A percentile compares a stretch with the other conserved stretches of the same genome.
These are phyloP conservation scores for Hymenotorrendiella dingleyae DNA, from an alignment of 2,329 filamentous ascomycete species.

Conservation along the genomic window DNA sequence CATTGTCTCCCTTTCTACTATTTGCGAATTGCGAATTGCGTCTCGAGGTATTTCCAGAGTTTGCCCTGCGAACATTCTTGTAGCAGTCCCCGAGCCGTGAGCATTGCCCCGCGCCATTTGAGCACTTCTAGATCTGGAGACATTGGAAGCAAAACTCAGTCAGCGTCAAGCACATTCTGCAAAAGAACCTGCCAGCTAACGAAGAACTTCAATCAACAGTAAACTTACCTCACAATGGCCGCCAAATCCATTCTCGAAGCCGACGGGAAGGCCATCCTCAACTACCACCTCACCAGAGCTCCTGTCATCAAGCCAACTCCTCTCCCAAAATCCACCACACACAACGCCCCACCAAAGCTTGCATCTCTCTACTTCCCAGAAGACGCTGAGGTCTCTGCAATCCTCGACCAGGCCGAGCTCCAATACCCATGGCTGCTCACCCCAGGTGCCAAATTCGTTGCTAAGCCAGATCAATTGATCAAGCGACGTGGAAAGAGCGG, in stretches of 20 bases:
- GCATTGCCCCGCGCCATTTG: no score
- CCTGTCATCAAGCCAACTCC: slow-evolving; percentile 97
- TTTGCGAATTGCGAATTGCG: no score
- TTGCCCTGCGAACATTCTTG: no score
- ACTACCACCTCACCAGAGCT: slow-evolving; percentile 98
- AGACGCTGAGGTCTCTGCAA: slow-evolving; percentile 71
- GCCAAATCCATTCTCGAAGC: slow-evolving; percentile 97
- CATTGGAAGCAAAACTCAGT: no score
- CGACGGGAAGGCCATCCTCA: slow-evolving; percentile 99
- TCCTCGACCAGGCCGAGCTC: slow-evolving; percentile 92
- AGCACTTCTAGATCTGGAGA: no score
- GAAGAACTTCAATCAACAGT: slow-evolving; percentile 13
- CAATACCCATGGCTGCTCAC: slow-evolving; percentile 94
- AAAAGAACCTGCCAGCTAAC: background rate
- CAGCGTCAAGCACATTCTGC: background rate
- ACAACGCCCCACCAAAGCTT: slow-evolving; percentile 89
- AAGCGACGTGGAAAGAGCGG: slow-evolving; percentile 99
- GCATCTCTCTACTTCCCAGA: slow-evolving; percentile 91
- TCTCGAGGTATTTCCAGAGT: no score
- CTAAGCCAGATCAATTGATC: slow-evolving; percentile 99
- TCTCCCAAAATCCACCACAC: slow-evolving; percentile 73
- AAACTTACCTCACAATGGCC: slow-evolving; percentile 57
- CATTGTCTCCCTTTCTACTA: no score
- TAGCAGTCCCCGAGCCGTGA: no score
- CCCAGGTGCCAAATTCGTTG: slow-evolving; percentile 84